These are phyloP conservation scores for Ligustrum vulgare DNA, from an alignment of 257 asterid species.

Conservation along the genomic window DNA sequence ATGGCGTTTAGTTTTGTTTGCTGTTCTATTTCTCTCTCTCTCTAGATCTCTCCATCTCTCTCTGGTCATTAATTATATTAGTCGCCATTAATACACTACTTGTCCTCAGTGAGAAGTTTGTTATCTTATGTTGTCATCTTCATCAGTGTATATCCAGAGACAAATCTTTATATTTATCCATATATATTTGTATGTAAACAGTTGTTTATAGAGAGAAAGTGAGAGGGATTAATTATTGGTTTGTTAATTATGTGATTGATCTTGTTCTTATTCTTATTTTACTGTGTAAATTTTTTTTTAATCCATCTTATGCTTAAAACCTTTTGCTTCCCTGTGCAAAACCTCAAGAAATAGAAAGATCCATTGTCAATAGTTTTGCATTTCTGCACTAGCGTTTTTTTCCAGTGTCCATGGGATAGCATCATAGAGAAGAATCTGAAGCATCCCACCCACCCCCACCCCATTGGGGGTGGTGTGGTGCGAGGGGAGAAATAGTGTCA, in stretches of 20 bases:
- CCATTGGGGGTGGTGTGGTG: neutral
- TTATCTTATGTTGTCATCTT: neutral
- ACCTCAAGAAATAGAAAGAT: neutral
- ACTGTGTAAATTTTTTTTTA: neutral
- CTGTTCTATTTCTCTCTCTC: neutral
- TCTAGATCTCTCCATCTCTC: neutral
- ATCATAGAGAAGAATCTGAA: neutral
- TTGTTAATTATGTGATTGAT: neutral
- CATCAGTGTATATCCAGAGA: slow-evolving; percentile 3
- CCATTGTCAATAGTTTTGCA: neutral
- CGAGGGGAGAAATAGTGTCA: neutral
- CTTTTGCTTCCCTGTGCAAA: neutral
- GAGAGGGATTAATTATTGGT: neutral
- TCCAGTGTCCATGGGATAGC: neutral
- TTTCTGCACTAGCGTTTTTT: neutral
- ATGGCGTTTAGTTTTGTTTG: slow-evolving; percentile 9
- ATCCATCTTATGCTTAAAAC: neutral
- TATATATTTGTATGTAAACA: neutral
- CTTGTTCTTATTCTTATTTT: neutral
- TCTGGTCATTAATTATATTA: slow-evolving; percentile 14
- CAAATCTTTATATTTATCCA: neutral
- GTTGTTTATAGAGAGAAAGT: neutral
- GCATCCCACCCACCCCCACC: neutral
- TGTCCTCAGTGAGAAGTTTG: slow-evolving; percentile 27
- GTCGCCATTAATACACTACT: slow-evolving; percentile 23